Evolutionary conservation across 768 basidiomycete genomes (phyloP), one percentile per base, ranked within the genome.

Genomic region (Hericium rajendrae): DNA sequence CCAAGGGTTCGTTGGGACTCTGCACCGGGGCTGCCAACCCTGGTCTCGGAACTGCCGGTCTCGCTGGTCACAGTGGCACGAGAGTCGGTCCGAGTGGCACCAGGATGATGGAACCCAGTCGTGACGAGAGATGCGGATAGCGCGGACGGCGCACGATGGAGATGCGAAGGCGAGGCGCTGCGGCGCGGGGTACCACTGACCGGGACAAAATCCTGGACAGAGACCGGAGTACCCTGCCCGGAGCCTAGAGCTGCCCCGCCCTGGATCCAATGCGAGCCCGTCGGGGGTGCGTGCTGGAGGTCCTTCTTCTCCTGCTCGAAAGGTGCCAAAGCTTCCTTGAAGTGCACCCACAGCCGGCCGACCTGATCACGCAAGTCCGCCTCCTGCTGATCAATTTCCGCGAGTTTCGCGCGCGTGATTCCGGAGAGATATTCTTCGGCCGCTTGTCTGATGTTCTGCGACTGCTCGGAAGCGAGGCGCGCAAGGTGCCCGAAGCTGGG

Each of bases 121-220:
- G 78, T 79, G 6, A 76, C 81, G 48, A 89, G 73, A 38, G 87
- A 88, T n/a, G 80, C 80, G 18, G 87, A 88, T 46, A 90, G 78
- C 5, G 83, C 80, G 54, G 87, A 90, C 37, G 76, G 59, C 48
- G 41, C 57, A 73, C 32, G 76, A 72, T 26, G 69, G 64, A 26
- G 73, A 32, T 46, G 67, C 5, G 78, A 66, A 38, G 76, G 65
- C 3, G 72, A 63, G 53, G 73, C 68, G 61, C 70, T 65, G 38
- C 70, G 66, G 48, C 77, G 72, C 57, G 73, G 68, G 37, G 76
- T 55, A 32, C 68, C 63, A 58, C 74, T 59, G 57, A 68, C 72
- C 38, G 87, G 86, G 22, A 79, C 69, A 65, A 89, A 89, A 62
- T 76, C 76, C 62, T 74, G 76, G 60, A 86, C 72, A 8, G 78